Evolutionary conservation across 2,329 filamentous ascomycete species (phyloP), one percentile per base, ranked within the genome.

Genomic region (Aspergillus proliferans): DNA sequence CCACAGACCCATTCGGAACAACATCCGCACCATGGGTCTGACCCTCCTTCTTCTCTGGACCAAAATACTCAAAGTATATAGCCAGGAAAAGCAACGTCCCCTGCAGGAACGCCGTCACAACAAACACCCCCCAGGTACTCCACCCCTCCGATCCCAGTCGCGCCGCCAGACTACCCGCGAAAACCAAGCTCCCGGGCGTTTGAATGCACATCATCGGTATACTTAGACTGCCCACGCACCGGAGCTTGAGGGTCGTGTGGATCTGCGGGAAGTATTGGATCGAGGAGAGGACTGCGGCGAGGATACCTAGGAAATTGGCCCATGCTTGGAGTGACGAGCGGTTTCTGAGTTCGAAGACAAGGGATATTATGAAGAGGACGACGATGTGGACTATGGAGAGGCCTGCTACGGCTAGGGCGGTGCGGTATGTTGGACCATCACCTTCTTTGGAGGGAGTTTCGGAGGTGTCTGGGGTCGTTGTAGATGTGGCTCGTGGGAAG

Each of bases 171-270:
- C 90, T 96, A 10, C 80, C 85, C 0, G 92, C 90, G 72, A 95
- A 97, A 6, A 98, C 73, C 58, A 95, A 85, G 51, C 89, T 90
- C 0, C 93, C 93, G 0, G 93, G 93, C 0, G 92, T 96, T 69
- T 98, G 93, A 30, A 98, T 95, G 65, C 87, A 87, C 91, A 98
- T 97, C 86, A 96, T 97, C 4, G 89, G 86, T 49, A 98, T 93
- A 62, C 89, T 95, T 59, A 98, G 73, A 66, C 90, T 95, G 47
- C 90, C 90, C 2, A 95, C 86, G 60, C 91, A 85, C 65, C 92
- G 87, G 50, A 96, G 75, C 46, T 77, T 80, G 71, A 88, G 94
- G 0, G 93, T 98, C 46, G 87, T 96, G 73, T 84, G 90, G 55
- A 98, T 95, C 71, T 98, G 93, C 0, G 93, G 93, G 14, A 98